These are phyloP conservation scores for Mycosphaerelloides madeirae DNA, from an alignment of 2,329 filamentous ascomycete species.

Conservation along the genomic window DNA sequence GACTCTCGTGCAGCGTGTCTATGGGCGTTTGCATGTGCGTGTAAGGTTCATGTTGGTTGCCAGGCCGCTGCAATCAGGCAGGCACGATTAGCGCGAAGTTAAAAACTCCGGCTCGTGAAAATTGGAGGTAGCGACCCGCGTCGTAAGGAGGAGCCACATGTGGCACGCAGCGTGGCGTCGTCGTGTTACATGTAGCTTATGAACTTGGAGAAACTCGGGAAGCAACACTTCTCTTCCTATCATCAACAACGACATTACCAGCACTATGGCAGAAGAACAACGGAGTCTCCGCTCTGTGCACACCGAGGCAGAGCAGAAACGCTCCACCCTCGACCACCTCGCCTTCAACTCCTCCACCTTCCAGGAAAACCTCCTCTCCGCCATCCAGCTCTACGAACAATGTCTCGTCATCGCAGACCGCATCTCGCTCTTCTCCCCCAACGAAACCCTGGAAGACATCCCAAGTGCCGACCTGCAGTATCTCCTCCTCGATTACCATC, in stretches of 20 bases:
- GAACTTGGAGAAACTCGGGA: too few species aligned
- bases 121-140: too few species aligned
- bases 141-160: too few species aligned
- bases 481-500: slow-evolving; percentile 69
- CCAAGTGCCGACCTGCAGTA: slow-evolving; percentile 79
- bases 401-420: slow-evolving; percentile 65
- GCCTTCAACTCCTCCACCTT: slow-evolving; percentile 63
- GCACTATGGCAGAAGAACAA: slow-evolving; percentile 43
- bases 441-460: slow-evolving; percentile 84
- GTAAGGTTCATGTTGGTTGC: too few species aligned
- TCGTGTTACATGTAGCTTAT: too few species aligned
- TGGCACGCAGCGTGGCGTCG: too few species aligned
- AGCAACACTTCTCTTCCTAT: too few species aligned
- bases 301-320: slow-evolving; percentile 50
- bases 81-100: too few species aligned
- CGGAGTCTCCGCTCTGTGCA: slow-evolving; percentile 53
- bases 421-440: slow-evolving; percentile 80
- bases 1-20: too few species aligned
- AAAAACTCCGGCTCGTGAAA: too few species aligned
- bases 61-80: too few species aligned
- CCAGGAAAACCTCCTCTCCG: slow-evolving; percentile 60
- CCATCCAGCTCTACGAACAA: slow-evolving; percentile 67
- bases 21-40: neutral
- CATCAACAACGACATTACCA: neutral
- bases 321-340: slow-evolving; percentile 56